phyloP scores from a whole-genome alignment of 352 stramenopile species.

The Pythium dissimile region DNA sequence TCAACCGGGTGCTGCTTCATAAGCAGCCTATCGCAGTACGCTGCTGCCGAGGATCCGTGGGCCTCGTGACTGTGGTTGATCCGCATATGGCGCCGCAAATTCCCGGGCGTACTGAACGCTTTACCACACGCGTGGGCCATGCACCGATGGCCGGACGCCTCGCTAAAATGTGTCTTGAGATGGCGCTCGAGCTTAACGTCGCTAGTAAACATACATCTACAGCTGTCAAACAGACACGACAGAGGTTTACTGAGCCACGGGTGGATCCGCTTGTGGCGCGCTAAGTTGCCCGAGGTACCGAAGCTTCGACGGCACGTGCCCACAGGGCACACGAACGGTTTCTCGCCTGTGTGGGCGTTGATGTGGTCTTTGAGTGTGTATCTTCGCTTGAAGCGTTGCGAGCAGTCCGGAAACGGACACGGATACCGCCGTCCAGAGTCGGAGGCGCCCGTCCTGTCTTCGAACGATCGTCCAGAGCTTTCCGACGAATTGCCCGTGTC shows the following conservation, averaged over 20 bases:
- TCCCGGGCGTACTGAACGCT: background rate
- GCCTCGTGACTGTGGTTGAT: background rate
- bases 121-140: background rate
- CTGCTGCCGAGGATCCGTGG: no score
- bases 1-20: no score
- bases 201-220: conserved; percentile 12
- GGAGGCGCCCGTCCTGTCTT: no score
- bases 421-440: no score
- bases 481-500: no score
- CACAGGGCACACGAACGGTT: conserved; percentile 46
- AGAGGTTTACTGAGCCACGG: conserved; percentile 27
- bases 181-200: conserved; percentile 14
- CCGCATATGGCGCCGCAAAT: background rate
- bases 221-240: conserved; percentile 4
- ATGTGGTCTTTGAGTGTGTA: conserved; percentile 74
- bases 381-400: background rate
- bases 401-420: background rate
- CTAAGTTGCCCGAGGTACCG: conserved; percentile 36
- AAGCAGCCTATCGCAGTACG: no score
- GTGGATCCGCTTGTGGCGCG: conserved; percentile 60
- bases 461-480: no score
- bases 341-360: conserved; percentile 77
- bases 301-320: conserved; percentile 68
- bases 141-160: background rate
- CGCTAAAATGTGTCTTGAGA: background rate